These are phyloP conservation scores for Vararia minispora DNA, from an alignment of 768 basidiomycete species.

Conservation along the genomic window DNA sequence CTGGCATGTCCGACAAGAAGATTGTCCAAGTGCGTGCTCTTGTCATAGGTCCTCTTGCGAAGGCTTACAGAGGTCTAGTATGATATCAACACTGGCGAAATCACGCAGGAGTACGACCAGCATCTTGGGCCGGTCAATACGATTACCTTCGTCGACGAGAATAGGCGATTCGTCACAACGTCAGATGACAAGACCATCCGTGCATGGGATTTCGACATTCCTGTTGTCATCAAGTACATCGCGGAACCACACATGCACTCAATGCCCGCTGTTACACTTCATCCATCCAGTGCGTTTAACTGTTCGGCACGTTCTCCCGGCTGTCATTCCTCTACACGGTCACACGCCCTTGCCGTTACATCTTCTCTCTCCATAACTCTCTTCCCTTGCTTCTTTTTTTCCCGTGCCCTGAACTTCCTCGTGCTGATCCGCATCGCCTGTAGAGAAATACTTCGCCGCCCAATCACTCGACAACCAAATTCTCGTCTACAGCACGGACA, in stretches of 20 bases:
- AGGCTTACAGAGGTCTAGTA: conserved; percentile 40
- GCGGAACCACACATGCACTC: conserved; percentile 99
- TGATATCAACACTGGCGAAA: conserved; percentile 90
- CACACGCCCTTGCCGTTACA: not conserved
- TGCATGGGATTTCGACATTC: conserved; percentile 99
- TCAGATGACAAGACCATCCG: conserved; percentile 99
- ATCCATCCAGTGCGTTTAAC: conserved; percentile 88
- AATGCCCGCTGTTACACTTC: conserved; percentile 95
- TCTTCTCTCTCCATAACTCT: too few species aligned
- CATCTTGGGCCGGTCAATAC: conserved; percentile 98
- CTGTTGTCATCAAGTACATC: conserved; percentile 98
- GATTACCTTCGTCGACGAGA: conserved; percentile 98
- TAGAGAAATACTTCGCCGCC: conserved; percentile 96
- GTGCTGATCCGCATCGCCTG: too few species aligned
- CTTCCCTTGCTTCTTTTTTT: conserved; percentile 3
- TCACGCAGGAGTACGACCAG: conserved; percentile 97
- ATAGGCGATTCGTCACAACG: conserved; percentile 93
- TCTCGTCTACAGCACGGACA: conserved; percentile 93
- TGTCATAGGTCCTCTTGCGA: conserved; percentile 3
- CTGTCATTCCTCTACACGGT: conserved; percentile 6
- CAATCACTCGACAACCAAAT: conserved; percentile 99
- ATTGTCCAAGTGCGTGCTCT: conserved; percentile 74
- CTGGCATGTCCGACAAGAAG: conserved; percentile 99
- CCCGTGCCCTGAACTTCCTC: conserved; percentile 11
- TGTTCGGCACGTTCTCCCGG: too few species aligned